Percentiles rank a stretch among this genome's conserved stretches.
Conservation (phyloP, 1,139 yeast species). For the Tardiomyces depauwii region DNA sequence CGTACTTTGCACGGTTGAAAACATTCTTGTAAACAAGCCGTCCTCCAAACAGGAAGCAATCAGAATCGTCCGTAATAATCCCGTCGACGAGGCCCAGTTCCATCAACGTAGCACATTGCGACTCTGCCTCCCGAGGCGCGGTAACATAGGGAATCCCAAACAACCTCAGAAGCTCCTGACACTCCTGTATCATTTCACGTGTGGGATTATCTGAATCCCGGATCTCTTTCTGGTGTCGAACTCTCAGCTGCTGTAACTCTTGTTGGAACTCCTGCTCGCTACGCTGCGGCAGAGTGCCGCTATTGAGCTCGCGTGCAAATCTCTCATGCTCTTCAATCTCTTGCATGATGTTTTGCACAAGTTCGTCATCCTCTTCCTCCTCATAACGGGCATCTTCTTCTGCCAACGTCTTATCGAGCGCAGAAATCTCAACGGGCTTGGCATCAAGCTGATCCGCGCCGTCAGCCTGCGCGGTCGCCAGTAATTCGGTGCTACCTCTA, state of each 20-base stretch:
- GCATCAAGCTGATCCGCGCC: too few relatives aligned
- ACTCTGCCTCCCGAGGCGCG: constrained; percentile 98
- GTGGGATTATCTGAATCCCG: constrained; percentile 92
- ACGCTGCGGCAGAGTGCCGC: constrained; percentile 4
- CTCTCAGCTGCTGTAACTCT: constrained; percentile 38
- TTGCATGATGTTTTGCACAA: constrained; percentile 46
- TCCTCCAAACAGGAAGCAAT: constrained; percentile 92
- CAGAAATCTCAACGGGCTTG: neutral
- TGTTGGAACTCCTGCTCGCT: constrained; percentile 35
- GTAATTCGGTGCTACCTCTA: too few relatives aligned
- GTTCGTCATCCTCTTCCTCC: constrained; percentile 63
- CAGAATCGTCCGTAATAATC: constrained; percentile 93
- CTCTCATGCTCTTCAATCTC: constrained; percentile 66
- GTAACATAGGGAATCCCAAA: constrained; percentile 93
- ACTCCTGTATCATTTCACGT: constrained; percentile 73
- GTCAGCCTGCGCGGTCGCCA: too few relatives aligned
- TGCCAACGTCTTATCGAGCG: constrained; percentile 18
- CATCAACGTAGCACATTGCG: constrained; percentile 81
- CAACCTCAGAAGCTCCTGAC: constrained; percentile 70
- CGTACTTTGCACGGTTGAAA: constrained; percentile 90
- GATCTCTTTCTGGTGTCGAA: constrained; percentile 51
- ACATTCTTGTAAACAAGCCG: constrained; percentile 71
- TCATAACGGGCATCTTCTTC: constrained; percentile 35
- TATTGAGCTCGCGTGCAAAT: constrained; percentile 41
- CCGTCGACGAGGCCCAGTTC: constrained; percentile 76